phyloP scores from a whole-genome alignment of 768 basidiomycete genomes.

The Ramaria sp. region DNA sequence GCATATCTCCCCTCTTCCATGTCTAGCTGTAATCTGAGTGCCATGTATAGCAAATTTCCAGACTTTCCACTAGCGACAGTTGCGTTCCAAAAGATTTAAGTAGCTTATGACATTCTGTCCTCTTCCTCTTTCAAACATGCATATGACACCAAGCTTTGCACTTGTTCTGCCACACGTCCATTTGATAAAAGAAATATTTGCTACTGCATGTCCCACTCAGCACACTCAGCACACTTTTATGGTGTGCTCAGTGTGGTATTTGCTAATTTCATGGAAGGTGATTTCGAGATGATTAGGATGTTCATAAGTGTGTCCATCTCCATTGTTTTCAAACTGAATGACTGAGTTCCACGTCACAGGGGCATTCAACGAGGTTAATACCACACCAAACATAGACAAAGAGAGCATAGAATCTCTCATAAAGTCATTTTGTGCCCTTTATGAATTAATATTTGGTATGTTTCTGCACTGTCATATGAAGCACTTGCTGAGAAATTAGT shows the following conservation, averaged over 20 bases:
- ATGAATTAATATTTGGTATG: slow-evolving; percentile 64
- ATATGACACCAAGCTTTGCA: slow-evolving; percentile 41
- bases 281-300: slow-evolving; percentile 71
- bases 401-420: slow-evolving; percentile 74
- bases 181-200: slow-evolving; percentile 34
- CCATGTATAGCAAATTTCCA: slow-evolving; percentile 59
- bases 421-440: slow-evolving; percentile 52
- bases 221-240: slow-evolving; percentile 74
- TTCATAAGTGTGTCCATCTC: slow-evolving; percentile 48
- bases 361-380: slow-evolving; percentile 72
- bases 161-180: slow-evolving; percentile 31
- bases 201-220: slow-evolving; percentile 38
- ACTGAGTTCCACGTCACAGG: slow-evolving; percentile 27
- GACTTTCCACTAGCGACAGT: slow-evolving; percentile 64
- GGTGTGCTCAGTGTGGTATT: slow-evolving; percentile 65
- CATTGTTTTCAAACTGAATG: background rate
- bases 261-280: slow-evolving; percentile 77
- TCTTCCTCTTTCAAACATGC: slow-evolving; percentile 54
- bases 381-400: slow-evolving; percentile 63
- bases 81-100: slow-evolving; percentile 83
- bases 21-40: background rate
- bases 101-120: slow-evolving; percentile 74
- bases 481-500: slow-evolving; percentile 8
- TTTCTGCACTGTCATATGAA: background rate
- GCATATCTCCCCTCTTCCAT: slow-evolving; percentile 20